Evolutionary conservation across 2,329 filamentous ascomycete species (phyloP).

Genomic region (Talaromyces sp.): DNA sequence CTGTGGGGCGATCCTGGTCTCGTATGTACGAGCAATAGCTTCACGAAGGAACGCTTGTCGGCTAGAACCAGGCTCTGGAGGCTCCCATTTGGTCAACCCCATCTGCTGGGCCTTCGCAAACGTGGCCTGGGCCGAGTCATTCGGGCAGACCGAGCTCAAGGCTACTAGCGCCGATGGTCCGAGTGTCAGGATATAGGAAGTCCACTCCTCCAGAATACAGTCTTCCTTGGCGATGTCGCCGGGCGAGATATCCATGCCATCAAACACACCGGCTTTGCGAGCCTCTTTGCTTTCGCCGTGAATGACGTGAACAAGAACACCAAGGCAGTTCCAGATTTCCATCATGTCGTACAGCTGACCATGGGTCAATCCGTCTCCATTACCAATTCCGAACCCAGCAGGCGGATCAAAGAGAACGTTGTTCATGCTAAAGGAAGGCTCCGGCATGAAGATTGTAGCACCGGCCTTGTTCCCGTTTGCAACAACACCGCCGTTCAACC

Average conservation of each 20-base stretch:
- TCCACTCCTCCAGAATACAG: conserved; percentile 58
- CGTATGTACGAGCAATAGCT: conserved; percentile 55
- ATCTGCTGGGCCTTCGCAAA: conserved; percentile 50
- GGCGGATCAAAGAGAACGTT: conserved; percentile 52
- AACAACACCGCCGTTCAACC: conserved; percentile 54
- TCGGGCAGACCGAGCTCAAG: conserved; percentile 40
- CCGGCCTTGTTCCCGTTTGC: conserved; percentile 44
- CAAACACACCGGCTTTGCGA: conserved; percentile 51
- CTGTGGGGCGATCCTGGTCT: conserved; percentile 30
- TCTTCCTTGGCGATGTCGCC: conserved; percentile 41
- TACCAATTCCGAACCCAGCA: conserved; percentile 54
- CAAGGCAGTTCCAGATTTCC: conserved; percentile 59
- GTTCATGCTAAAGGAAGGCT: conserved; percentile 47
- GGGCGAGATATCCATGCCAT: conserved; percentile 46
- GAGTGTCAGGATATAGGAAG: conserved; percentile 53
- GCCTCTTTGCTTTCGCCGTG: conserved; percentile 52
- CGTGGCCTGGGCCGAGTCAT: conserved; percentile 35
- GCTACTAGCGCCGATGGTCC: conserved; percentile 53
- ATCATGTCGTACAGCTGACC: conserved; percentile 59
- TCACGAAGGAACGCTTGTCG: conserved; percentile 56
- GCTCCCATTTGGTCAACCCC: conserved; percentile 54
- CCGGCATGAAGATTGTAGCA: conserved; percentile 44
- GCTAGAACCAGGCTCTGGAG: conserved; percentile 41
- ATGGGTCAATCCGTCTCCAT: conserved; percentile 48
- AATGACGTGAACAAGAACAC: conserved; percentile 51